These are phyloP conservation scores for Trametes gibbosa DNA, from an alignment of 768 basidiomycete species.

Conservation along the genomic window DNA sequence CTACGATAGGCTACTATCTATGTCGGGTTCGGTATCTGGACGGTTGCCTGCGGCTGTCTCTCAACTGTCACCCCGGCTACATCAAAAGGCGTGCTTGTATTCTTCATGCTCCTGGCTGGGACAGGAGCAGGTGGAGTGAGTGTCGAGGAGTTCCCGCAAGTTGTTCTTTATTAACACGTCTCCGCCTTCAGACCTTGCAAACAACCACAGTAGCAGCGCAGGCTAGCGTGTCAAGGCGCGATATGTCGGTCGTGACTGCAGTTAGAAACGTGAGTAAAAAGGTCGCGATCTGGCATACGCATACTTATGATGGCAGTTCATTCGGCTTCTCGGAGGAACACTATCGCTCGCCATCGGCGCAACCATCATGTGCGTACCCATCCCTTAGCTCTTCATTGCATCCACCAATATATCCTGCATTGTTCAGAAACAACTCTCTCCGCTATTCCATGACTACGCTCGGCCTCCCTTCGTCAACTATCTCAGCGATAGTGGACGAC, in stretches of 20 bases:
- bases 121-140: constrained; percentile 29
- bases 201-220: constrained; percentile 73
- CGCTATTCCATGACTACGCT: constrained; percentile 39
- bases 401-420: not conserved
- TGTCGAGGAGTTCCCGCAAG: not conserved
- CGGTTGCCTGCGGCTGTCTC: constrained; percentile 67
- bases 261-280: constrained; percentile 56
- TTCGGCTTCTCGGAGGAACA: constrained; percentile 69
- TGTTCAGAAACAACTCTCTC: constrained; percentile 46
- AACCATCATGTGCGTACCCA: constrained; percentile 46
- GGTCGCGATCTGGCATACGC: too few relatives aligned
- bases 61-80: constrained; percentile 57
- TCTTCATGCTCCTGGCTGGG: constrained; percentile 34
- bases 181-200: constrained; percentile 44
- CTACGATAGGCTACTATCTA: constrained; percentile 50
- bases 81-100: constrained; percentile 46
- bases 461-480: constrained; percentile 35
- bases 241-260: constrained; percentile 77
- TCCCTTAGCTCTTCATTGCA: not conserved
- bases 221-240: constrained; percentile 63
- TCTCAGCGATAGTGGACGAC: constrained; percentile 47
- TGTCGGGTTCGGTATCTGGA: constrained; percentile 65
- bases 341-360: constrained; percentile 61
- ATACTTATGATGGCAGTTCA: constrained; percentile 44
- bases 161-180: constrained; percentile 13